Evolutionary conservation across 148 eudicot genomes (phyloP), one percentile per base, ranked within the genome.

Genomic region (Rhododendron ferrugineum): DNA sequence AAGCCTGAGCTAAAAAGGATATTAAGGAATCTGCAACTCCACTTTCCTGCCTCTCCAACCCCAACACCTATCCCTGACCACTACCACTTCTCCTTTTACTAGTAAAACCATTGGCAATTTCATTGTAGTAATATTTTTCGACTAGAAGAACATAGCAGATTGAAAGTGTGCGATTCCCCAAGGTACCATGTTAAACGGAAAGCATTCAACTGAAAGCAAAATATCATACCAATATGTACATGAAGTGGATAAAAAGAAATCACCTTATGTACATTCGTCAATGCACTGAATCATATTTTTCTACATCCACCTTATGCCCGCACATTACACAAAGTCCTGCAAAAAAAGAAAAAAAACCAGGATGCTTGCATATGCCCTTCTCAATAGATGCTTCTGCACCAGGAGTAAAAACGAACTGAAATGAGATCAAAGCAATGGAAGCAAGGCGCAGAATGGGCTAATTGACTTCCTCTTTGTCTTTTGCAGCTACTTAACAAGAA

Each of bases 221-320:
- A 42, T 32, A 5, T 44, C 20, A 20, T 46, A 72, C 79, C 58
- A 66, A 52, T 8, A 60, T 20, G 15, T 22, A 82, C 28, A 64
- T n/a, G 2, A 30, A 83, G 11, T 40, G 28, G 44, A 84, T 18
- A 49, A 78, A 64, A 68, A 79, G 81, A 81, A 64, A 49, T 28
- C 86, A 96, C 98, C 98, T 96, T 91, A 49, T 94, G 92, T 77
- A 77, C 9, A 23, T 77, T 42, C 10, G n/a, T 42, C 80, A 77
- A 77, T 42, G 80, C 80, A 77, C 80, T 40, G 80, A 37, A 37
- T 75, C 47, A 37, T 37, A 20, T 6, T 75, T 20, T 18, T 8
- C 46, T 20, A 40, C n/a, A 78, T 47, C 56, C 58, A 78, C 56
- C 56, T 58, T 81, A 32, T 3, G 47, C 83, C 83, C 83, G 11